Conservation (phyloP, 176 grass and related monocot genomes). For the Triticum urartu region DNA sequence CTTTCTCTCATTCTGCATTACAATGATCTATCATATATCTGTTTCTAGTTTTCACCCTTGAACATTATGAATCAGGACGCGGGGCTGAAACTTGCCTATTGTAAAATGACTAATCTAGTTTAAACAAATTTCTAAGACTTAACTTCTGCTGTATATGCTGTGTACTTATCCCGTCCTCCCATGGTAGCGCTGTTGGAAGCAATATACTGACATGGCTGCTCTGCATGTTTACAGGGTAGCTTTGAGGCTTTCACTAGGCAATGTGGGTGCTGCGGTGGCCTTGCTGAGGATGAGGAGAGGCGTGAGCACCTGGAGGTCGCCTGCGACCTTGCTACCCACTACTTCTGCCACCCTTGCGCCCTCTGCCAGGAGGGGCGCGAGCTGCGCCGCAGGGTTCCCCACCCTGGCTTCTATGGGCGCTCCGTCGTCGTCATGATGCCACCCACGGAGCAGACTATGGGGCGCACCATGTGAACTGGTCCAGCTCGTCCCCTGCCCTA, state of each 20-base stretch:
- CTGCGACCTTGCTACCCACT: constrained; percentile 73
- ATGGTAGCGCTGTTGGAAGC: background rate
- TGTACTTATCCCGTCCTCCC: background rate
- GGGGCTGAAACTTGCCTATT: background rate
- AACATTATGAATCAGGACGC: background rate
- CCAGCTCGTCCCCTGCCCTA: background rate
- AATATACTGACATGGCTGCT: background rate
- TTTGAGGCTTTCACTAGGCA: constrained; percentile 79
- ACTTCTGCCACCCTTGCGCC: constrained; percentile 74
- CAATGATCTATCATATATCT: constrained; percentile 7
- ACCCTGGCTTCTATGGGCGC: constrained; percentile 67
- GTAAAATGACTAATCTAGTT: background rate
- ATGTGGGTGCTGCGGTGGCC: constrained; percentile 46
- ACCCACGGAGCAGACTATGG: constrained; percentile 80
- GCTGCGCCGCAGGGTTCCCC: constrained; percentile 67
- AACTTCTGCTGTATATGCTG: background rate
- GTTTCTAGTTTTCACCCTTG: background rate
- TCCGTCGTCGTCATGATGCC: constrained; percentile 66
- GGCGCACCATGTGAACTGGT: constrained; percentile 42
- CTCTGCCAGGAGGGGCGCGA: constrained; percentile 87
- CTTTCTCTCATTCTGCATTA: background rate
- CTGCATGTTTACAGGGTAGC: constrained; percentile 53
- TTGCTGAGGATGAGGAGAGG: constrained; percentile 44
- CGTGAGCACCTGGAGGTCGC: constrained; percentile 60
- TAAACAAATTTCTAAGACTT: background rate